Evolutionary conservation across 345 rosid genomes (phyloP).

Genomic region (Mangifera indica): DNA sequence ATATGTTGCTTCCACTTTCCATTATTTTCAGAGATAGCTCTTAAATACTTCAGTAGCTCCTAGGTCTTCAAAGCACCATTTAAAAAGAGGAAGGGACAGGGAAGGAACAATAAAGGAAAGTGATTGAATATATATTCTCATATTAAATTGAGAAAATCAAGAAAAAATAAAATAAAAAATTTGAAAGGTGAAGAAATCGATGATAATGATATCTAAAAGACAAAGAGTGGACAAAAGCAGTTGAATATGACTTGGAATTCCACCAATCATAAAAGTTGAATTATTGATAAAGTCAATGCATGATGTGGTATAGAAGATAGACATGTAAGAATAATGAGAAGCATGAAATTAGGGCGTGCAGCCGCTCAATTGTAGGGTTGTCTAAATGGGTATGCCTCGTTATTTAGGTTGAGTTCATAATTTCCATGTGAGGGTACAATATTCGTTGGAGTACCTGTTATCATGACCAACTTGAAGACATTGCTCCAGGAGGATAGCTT

Average conservation of each 20-base stretch:
- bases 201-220: conserved; percentile 19
- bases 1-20: too few species aligned
- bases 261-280: conserved; percentile 15
- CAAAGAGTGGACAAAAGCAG: conserved; percentile 22
- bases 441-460: not conserved
- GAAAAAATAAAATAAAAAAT: too few species aligned
- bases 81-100: not conserved
- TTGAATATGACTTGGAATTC: conserved; percentile 37
- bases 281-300: conserved; percentile 13
- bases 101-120: not conserved
- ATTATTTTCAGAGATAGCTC: not conserved
- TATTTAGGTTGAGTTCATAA: not conserved
- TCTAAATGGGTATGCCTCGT: not conserved
- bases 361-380: not conserved
- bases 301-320: conserved; percentile 12
- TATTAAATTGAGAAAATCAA: too few species aligned
- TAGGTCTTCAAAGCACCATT: not conserved
- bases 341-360: not conserved
- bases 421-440: not conserved
- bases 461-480: too few species aligned
- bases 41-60: not conserved
- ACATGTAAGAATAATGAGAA: not conserved
- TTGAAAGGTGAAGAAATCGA: too few species aligned
- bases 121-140: not conserved
- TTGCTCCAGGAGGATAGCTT: too few species aligned